phyloP scores from a whole-genome alignment of 192 early-diverging fungal genomes.

The Haplosporangium gracile region DNA sequence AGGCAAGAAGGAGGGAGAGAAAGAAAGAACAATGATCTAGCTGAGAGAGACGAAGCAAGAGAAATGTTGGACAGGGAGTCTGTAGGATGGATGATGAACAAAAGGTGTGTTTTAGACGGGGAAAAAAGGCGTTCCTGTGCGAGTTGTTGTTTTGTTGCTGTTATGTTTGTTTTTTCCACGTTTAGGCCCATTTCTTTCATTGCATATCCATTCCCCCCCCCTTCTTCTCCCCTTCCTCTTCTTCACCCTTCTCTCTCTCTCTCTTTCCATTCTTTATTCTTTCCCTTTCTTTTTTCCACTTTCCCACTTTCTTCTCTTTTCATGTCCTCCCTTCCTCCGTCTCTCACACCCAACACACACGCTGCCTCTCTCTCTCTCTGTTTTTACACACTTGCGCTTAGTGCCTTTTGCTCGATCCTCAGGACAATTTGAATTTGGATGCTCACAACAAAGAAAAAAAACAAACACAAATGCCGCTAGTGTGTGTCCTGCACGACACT shows the following conservation, averaged over 20 bases:
- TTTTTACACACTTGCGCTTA: background rate
- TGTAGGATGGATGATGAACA: background rate
- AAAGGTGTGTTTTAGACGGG: background rate
- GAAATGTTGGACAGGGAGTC: background rate
- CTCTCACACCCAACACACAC: background rate
- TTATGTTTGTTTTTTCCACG: background rate
- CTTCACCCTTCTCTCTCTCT: conserved; percentile 3
- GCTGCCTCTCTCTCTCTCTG: background rate
- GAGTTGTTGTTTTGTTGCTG: background rate
- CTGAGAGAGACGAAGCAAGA: background rate
- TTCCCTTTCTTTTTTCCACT: background rate
- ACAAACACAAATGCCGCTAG: background rate
- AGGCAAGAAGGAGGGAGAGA: background rate
- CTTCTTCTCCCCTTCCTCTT: background rate
- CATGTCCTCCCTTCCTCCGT: background rate
- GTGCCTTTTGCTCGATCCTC: background rate
- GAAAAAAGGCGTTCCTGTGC: background rate
- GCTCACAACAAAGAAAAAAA: background rate
- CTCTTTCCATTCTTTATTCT: background rate
- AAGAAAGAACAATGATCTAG: conserved; percentile 11
- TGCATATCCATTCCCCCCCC: background rate
- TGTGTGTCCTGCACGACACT: background rate
- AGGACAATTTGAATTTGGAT: background rate
- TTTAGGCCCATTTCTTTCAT: background rate
- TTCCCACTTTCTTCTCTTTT: background rate